phyloP scores from a whole-genome alignment of 768 basidiomycete species.

The Trametes cubensis region DNA sequence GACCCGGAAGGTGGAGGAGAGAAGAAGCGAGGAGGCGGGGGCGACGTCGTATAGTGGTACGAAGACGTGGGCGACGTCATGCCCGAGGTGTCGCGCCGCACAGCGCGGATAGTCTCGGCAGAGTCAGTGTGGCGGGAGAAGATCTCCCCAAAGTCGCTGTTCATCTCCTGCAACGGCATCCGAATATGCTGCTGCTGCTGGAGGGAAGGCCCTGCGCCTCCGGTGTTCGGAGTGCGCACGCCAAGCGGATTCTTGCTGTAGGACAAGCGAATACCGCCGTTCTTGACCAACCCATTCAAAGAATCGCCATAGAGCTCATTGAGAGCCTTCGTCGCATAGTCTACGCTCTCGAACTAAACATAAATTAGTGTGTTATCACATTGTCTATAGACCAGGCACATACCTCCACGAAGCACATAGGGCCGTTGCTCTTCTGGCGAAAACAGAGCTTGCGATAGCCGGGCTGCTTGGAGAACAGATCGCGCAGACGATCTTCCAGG shows the following conservation, averaged over 20 bases:
- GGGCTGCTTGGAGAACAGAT: conserved; percentile 74
- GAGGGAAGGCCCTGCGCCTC: conserved; percentile 19
- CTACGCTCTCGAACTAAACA: conserved; percentile 85
- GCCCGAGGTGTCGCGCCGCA: conserved; percentile 34
- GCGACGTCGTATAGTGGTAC: conserved; percentile 39
- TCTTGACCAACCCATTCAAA: conserved; percentile 90
- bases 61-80: conserved; percentile 36
- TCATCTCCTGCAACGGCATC: conserved; percentile 12
- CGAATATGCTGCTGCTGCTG: conserved; percentile 22
- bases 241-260: conserved; percentile 99
- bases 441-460: conserved; percentile 94
- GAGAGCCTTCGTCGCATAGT: conserved; percentile 82
- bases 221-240: conserved; percentile 75
- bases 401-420: conserved; percentile 99
- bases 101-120: conserved; percentile 27
- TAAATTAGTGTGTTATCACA: neutral
- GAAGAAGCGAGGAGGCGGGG: conserved; percentile 41
- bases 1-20: conserved; percentile 34
- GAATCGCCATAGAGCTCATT: conserved; percentile 89
- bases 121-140: conserved; percentile 27
- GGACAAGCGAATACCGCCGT: conserved; percentile 92
- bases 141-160: conserved; percentile 12
- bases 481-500: conserved; percentile 85
- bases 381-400: conserved; percentile 19
- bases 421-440: conserved; percentile 94